These are phyloP conservation scores for Raffaelea albimanens DNA, from an alignment of 2,329 filamentous ascomycete genomes.

Conservation along the genomic window DNA sequence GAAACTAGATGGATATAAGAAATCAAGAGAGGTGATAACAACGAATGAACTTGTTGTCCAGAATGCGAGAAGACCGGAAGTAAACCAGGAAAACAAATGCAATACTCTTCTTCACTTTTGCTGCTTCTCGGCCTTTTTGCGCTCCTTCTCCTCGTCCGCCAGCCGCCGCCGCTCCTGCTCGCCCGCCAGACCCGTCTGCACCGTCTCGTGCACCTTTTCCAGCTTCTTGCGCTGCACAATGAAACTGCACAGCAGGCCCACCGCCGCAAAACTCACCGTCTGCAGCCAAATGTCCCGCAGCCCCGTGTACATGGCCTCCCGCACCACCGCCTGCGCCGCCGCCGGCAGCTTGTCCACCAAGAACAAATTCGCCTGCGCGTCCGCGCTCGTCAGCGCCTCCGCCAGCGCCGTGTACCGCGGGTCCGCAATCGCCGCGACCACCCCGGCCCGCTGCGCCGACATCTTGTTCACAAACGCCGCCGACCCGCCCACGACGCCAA, in stretches of 20 bases:
- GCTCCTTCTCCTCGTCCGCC: conserved; percentile 4
- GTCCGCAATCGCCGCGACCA: conserved; percentile 7
- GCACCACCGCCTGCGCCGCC: conserved; percentile 32
- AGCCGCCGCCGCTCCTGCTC: conserved; percentile 13
- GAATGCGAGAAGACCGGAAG: no score
- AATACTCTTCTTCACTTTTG: background rate
- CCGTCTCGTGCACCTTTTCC: conserved; percentile 44
- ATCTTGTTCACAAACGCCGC: conserved; percentile 13
- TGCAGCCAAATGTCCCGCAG: conserved; percentile 48
- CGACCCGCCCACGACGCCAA: conserved; percentile 12
- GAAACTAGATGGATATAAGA: no score
- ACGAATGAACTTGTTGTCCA: no score
- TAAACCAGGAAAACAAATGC: no score
- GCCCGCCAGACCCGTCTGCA: conserved; percentile 43
- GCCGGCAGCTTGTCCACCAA: conserved; percentile 39
- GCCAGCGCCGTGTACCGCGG: background rate
- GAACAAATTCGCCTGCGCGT: conserved; percentile 19
- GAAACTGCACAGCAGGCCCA: conserved; percentile 36
- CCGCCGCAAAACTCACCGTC: conserved; percentile 37
- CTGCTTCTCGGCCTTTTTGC: background rate
- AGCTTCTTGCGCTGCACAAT: conserved; percentile 39
- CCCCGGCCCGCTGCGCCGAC: conserved; percentile 3
- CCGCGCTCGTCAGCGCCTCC: conserved; percentile 7
- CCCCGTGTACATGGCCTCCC: conserved; percentile 36
- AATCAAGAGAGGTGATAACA: no score